Base-by-base conservation (phyloP, 2,329 filamentous ascomycete genomes). In the Teratosphaeria gauchensis region DNA sequence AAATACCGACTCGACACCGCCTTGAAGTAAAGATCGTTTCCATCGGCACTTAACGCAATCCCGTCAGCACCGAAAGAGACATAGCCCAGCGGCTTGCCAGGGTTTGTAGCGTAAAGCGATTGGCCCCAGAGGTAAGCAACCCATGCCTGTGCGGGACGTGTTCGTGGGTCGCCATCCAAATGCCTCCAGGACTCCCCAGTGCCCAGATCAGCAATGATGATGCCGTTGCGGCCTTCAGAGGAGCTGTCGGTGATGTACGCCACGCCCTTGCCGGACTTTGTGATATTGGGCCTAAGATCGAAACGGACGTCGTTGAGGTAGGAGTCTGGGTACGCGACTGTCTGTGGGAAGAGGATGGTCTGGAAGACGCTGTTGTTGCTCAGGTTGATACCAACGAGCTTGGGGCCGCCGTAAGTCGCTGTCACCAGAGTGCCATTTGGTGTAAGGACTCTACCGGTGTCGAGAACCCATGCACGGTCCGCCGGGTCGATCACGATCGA, bases 251-350 rank as follows among this genome's bases (percentile, higher is more conserved):
- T 81, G 64, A 82, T 80, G 65, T 82, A 82, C 0, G 78, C 79
- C 12, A 81, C 64, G 19, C 79, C 79, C 28, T 75, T 62, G 2
- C 78, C 78, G 2, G 72, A 72, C 14, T 67, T 35, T 0, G 76
- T 77, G 7, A 78, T 31, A 19, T 67, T 65, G 1, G 75, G 56
- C 16, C 75, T 73, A 16, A 81, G 72, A 62, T 83, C 79, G 67
- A 83, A 78, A 54, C 80, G 77, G 8, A 82, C 71, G 61, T 82
- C 80, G 64, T 82, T 82, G 38, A 80, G 73, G 61, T 82, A 82
- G 14, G 74, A 77, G 62, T 78, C 77, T 11, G 75, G 61, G 57
- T 73, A 78, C 4, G 77, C 78, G 14, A 80, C 78, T 4, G 69
- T 74, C 0, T 70, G 59, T 0, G 77, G 76, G 66, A 82, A 82